Percentiles rank a stretch among this genome's conserved stretches.
Evolutionary conservation across 257 asterid species (phyloP).

Genomic region (Fraxinus americana): DNA sequence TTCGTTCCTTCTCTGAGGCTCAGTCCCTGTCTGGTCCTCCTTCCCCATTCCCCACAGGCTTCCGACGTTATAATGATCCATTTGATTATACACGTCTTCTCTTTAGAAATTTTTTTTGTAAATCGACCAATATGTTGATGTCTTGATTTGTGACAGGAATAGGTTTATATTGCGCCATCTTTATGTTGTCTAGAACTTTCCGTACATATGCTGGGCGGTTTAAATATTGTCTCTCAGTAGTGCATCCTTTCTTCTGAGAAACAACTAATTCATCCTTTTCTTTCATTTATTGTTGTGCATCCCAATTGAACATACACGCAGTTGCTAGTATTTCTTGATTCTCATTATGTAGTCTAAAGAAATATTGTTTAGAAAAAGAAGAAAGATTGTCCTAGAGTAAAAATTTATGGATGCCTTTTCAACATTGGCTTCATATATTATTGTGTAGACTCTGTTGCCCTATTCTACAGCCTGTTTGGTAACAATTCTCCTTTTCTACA

Average conservation of each 20-base stretch:
- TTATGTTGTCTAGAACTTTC: background rate
- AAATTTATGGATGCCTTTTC: background rate
- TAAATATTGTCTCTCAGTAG: background rate
- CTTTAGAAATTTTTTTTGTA: background rate
- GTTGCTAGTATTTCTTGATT: background rate
- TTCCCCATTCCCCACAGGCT: background rate
- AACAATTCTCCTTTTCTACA: too few relatives aligned
- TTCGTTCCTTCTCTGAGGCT: background rate
- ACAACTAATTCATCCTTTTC: background rate
- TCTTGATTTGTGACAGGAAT: background rate
- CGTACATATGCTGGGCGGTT: background rate
- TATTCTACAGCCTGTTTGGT: too few relatives aligned
- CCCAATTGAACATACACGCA: background rate
- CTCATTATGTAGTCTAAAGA: background rate
- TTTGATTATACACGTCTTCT: background rate
- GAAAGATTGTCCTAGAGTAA: background rate
- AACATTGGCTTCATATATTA: background rate
- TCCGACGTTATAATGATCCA: background rate
- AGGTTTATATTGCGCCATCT: background rate
- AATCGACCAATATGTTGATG: background rate
- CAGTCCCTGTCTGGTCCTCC: background rate
- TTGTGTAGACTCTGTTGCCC: background rate
- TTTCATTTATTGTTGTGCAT: background rate
- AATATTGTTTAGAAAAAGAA: background rate
- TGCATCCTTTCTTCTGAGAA: background rate